Evolutionary conservation across 345 rosid species (phyloP).

Genomic region (Rhodamnia argentea): DNA sequence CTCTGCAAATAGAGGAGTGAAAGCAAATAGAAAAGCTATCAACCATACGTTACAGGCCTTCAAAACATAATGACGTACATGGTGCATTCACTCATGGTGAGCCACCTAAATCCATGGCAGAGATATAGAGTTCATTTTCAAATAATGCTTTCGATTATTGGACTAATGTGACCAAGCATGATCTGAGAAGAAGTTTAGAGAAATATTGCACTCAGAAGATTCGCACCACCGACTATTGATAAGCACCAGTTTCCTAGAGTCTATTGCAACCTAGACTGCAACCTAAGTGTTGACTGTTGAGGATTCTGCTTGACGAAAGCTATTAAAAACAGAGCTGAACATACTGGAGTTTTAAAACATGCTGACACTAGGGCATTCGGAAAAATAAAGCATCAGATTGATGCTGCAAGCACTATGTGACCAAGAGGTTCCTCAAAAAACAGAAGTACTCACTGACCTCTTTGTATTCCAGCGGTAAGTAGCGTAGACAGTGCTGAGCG

Average conservation of each 20-base stretch:
- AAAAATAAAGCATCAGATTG: neutral
- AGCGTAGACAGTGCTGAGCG: conserved; percentile 63
- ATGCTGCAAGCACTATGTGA: neutral
- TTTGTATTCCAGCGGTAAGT: conserved; percentile 34
- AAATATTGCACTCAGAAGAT: neutral
- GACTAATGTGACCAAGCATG: neutral
- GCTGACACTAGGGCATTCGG: neutral
- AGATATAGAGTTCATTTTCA: neutral
- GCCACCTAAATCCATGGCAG: neutral
- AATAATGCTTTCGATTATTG: neutral
- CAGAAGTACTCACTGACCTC: conserved; percentile 20
- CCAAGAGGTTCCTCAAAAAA: neutral
- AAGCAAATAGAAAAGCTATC: neutral
- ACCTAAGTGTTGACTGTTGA: neutral
- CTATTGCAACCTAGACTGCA: neutral
- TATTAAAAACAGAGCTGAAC: neutral
- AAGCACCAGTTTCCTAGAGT: neutral
- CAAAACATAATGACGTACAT: neutral
- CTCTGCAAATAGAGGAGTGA: neutral
- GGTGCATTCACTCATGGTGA: neutral
- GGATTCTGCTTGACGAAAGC: neutral
- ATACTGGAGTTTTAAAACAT: neutral
- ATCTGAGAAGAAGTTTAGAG: neutral
- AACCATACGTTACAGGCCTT: neutral
- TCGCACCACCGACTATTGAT: neutral